A percentile compares a stretch with the other conserved stretches of the same genome.
Evolutionary conservation across 495 filamentous ascomycete genomes (phyloP).

Genomic region (Zalerion maritima): DNA sequence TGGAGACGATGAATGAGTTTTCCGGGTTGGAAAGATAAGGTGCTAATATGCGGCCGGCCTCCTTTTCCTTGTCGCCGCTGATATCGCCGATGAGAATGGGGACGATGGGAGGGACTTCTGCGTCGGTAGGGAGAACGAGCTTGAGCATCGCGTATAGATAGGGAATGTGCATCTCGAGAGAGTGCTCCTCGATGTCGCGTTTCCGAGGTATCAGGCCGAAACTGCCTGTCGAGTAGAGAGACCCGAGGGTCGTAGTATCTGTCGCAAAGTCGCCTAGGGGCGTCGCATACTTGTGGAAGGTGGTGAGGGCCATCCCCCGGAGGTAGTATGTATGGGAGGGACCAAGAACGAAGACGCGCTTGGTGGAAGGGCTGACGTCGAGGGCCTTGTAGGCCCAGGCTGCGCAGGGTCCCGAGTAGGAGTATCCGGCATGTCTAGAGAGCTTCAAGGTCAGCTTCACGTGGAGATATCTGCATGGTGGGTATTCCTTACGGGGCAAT

Average conservation of each 20-base stretch:
- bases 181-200: conserved; percentile 80
- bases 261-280: conserved; percentile 70
- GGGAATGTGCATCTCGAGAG: conserved; percentile 90
- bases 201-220: conserved; percentile 62
- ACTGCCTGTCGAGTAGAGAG: conserved; percentile 44
- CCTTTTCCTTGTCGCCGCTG: conserved; percentile 45
- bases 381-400: conserved; percentile 90
- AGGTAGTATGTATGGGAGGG: conserved; percentile 86
- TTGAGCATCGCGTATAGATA: conserved; percentile 79
- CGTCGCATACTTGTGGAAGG: conserved; percentile 62
- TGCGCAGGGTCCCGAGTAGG: conserved; percentile 86
- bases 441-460: conserved; percentile 5
- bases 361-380: conserved; percentile 62
- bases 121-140: conserved; percentile 30
- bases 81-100: conserved; percentile 85
- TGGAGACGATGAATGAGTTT: conserved; percentile 76
- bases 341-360: conserved; percentile 86
- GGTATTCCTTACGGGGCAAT: conserved; percentile 74
- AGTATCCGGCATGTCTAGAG: conserved; percentile 82
- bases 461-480: conserved; percentile 1
- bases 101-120: conserved; percentile 56
- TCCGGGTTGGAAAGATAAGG: conserved; percentile 63
- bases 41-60: conserved; percentile 56
- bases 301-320: conserved; percentile 59
- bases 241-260: conserved; percentile 49